Percentiles rank a stretch among this genome's conserved stretches.
Evolutionary conservation across 2,329 filamentous ascomycete species (phyloP).

Genomic region (Leptographium lundbergii): DNA sequence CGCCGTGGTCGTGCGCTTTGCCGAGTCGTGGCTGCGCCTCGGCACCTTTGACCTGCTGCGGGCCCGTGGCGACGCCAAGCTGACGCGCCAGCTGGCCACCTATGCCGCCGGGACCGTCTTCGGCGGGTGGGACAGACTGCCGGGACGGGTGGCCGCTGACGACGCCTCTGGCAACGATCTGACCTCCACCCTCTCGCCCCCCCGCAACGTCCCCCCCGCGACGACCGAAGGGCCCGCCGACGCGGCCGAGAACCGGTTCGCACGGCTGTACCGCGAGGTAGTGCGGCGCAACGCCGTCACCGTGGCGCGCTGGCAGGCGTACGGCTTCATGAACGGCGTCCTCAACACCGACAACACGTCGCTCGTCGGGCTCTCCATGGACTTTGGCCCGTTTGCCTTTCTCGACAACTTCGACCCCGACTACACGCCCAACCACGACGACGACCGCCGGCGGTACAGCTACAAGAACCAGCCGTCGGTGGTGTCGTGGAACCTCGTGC

Average conservation of each 20-base stretch:
- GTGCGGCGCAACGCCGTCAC: conserved; percentile 73
- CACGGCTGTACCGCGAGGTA: conserved; percentile 77
- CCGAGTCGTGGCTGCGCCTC: conserved; percentile 80
- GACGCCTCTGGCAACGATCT: conserved; percentile 16
- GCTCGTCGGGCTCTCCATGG: conserved; percentile 74
- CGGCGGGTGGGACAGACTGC: conserved; percentile 74
- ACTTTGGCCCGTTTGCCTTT: conserved; percentile 95
- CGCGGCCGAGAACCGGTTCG: conserved; percentile 63
- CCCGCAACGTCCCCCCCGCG: conserved; percentile 14
- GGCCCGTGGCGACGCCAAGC: conserved; percentile 61
- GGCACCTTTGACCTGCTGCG: conserved; percentile 94
- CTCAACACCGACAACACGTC: conserved; percentile 98
- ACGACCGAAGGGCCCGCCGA: conserved; percentile 30
- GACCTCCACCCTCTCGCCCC: not conserved
- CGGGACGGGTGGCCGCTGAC: conserved; percentile 44
- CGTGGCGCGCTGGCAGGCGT: conserved; percentile 91
- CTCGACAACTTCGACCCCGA: conserved; percentile 91
- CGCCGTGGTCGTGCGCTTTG: conserved; percentile 85
- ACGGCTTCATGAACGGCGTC: conserved; percentile 98
- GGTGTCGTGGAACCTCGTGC: conserved; percentile 97
- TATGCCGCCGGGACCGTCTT: conserved; percentile 85
- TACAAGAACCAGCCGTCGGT: conserved; percentile 92
- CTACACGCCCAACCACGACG: conserved; percentile 96
- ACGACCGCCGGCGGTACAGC: conserved; percentile 72
- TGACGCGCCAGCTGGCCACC: conserved; percentile 62